Conservation (phyloP, 2,329 filamentous ascomycete genomes). For the Penicillium glabrum region DNA sequence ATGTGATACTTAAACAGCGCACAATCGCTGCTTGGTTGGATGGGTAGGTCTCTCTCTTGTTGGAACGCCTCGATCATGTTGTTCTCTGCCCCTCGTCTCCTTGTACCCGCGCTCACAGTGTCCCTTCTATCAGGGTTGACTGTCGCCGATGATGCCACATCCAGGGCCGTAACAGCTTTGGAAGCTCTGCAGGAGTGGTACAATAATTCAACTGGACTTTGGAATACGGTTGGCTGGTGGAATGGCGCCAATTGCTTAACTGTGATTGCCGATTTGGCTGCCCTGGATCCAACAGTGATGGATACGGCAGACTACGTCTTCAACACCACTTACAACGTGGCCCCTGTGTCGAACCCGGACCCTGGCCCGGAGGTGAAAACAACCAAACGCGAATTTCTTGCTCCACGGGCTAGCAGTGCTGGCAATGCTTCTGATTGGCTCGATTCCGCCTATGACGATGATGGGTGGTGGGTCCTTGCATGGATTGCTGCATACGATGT, state of each 20-base stretch:
- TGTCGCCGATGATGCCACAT: constrained; percentile 12
- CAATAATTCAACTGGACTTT: constrained; percentile 59
- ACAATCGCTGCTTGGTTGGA: background rate
- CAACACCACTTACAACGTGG: constrained; percentile 42
- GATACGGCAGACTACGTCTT: constrained; percentile 41
- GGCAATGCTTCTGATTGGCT: constrained; percentile 27
- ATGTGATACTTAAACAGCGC: constrained; percentile 15
- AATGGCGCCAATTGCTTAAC: constrained; percentile 69
- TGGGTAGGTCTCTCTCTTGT: constrained; percentile 1
- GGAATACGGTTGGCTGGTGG: constrained; percentile 70
- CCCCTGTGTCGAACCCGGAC: constrained; percentile 19
- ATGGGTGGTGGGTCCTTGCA: constrained; percentile 55
- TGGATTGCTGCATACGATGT: constrained; percentile 58
- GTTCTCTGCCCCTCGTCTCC: constrained; percentile 7
- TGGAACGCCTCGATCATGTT: constrained; percentile 10
- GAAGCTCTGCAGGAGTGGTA: constrained; percentile 62
- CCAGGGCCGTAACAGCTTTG: constrained; percentile 30
- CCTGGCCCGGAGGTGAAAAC: constrained; percentile 16
- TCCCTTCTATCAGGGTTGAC: constrained; percentile 5
- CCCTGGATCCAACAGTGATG: constrained; percentile 34
- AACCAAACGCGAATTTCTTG: constrained; percentile 6
- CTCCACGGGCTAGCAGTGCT: constrained; percentile 1
- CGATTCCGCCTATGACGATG: constrained; percentile 50
- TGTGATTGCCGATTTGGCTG: constrained; percentile 56
- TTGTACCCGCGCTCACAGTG: constrained; percentile 7